Evolutionary conservation across 2,329 filamentous ascomycete genomes (phyloP), one percentile per base, ranked within the genome.

Genomic region (Tolypocladium tundrense): DNA sequence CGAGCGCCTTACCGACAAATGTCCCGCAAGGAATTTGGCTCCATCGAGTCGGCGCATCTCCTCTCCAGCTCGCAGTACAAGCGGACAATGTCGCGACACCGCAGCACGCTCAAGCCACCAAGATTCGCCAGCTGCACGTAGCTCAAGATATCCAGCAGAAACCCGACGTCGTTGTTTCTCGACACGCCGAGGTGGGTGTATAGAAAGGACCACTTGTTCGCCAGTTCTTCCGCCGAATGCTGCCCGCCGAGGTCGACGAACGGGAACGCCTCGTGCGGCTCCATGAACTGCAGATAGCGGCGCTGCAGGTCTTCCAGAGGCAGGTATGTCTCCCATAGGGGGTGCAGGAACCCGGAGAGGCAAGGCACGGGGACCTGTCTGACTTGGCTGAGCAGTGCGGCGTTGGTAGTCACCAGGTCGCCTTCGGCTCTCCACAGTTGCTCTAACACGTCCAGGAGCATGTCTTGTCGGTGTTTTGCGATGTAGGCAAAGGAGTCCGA

Each of bases 271-370:
- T 61, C 59, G 39, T 55, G 31, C 21, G 54, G 35, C 4, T 53
- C 58, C 55, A 61, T 58, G 42, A 59, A 61, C n/a, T 57, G 54
- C 16, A 40, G 16, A 14, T 33, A 58, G 3, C 54, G 55, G 19
- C 53, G 48, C 35, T 54, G 55, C 14, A 61, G 53, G 27, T 59
- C 35, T 24, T 56, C 51, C 2, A 61, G 51, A 8, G 59, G 59
- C 2, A 61, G 51, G 31, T 61, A 59, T 24, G 59, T 58, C 24
- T 61, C 59, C 54, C 59, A 59, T 27, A 61, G 31, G 5, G 58
- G 55, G 31, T 57, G 53, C 31, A 56, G 10, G 27, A 43, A 56
- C 8, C 59, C 57, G 19, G 53, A 54, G 13, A 40, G 37, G 14
- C 57, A 58, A 7, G 58, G 59, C 14, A 61, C 59, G 6, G 50